Evolutionary conservation across 352 stramenopile species (phyloP), one percentile per base, ranked within the genome.

Genomic region (Pythium monospermum): DNA sequence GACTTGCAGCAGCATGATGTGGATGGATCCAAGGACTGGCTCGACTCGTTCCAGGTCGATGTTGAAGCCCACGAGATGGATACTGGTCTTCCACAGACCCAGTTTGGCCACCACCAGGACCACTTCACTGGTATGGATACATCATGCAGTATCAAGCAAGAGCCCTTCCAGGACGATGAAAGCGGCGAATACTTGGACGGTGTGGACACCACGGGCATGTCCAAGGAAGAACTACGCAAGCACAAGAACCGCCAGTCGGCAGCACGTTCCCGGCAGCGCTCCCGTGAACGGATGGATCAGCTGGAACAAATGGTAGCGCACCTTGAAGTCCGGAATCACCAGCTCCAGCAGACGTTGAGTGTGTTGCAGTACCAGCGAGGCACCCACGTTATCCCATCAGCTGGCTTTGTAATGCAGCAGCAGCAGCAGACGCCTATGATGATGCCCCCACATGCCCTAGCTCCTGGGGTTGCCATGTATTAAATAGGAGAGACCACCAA

Each of bases 171-270:
- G 30, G 30, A 35, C 30, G n/a, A n/a, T n/a, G 30, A 35, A 35
- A 13, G 13, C 30, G 8, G 13, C 30, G 8, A 13, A 8, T 13
- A 8, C 7, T 11, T 26, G n/a, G 8, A 8, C 8, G n/a, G 21
- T 19, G 6, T 25, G n/a, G n/a, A 19, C n/a, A n/a, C n/a, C 8
- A n/a, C 30, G 7, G 13, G 7, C 30, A 35, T 50, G n/a, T 31
- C 40, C 40, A 49, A 49, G 46, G 46, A 53, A 21, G 46, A 53
- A 21, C 12, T 44, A 8, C 30, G 46, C 19, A 41, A 44, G 22
- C 32, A 44, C 32, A 53, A 53, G 46, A 53, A 53, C 46, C 46
- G 46, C 22, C 6, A 16, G 16, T 53, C 46, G 11, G 46, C 46
- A 5, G 46, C 46, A 12, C 30, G 32, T 8, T 53, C 46, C 0